Evolutionary conservation across 331 rosid genomes (phyloP).

Genomic region (Cydonia oblonga): DNA sequence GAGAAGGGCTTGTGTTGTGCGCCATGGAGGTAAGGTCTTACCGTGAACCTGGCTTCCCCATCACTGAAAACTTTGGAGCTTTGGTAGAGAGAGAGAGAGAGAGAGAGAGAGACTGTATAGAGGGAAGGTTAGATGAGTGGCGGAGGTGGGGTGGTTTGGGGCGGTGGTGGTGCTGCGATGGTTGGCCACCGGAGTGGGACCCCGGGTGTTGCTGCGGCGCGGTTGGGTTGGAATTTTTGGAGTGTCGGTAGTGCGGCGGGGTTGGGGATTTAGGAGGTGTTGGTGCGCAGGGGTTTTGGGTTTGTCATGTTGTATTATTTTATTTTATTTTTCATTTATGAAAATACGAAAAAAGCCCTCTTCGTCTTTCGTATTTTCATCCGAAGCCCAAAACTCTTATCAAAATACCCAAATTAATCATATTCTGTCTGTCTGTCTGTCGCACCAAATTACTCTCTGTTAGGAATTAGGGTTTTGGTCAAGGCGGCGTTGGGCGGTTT

Average conservation of each 20-base stretch:
- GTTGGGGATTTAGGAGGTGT: neutral
- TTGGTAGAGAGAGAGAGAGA: neutral
- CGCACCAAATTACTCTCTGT: neutral
- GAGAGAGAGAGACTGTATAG: neutral
- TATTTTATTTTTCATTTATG: too few species aligned
- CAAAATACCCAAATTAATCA: neutral
- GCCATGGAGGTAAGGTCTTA: neutral
- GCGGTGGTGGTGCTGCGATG: neutral
- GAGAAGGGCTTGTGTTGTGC: neutral
- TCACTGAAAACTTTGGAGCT: neutral
- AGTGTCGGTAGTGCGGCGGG: too few species aligned
- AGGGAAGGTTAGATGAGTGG: neutral
- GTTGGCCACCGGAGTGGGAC: neutral
- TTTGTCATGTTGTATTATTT: neutral
- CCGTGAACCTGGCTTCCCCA: constrained; percentile 19
- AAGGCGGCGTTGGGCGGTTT: neutral
- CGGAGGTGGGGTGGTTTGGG: neutral
- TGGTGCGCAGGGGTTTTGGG: neutral
- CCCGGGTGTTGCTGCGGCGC: neutral
- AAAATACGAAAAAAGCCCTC: neutral
- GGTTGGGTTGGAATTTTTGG: too few species aligned
- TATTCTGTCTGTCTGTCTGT: neutral
- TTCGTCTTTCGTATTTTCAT: neutral
- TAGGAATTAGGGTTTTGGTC: neutral
- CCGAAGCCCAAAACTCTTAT: neutral